Base-by-base conservation (phyloP, 2,329 filamentous ascomycete genomes). In the Leptodontidium sp. region DNA sequence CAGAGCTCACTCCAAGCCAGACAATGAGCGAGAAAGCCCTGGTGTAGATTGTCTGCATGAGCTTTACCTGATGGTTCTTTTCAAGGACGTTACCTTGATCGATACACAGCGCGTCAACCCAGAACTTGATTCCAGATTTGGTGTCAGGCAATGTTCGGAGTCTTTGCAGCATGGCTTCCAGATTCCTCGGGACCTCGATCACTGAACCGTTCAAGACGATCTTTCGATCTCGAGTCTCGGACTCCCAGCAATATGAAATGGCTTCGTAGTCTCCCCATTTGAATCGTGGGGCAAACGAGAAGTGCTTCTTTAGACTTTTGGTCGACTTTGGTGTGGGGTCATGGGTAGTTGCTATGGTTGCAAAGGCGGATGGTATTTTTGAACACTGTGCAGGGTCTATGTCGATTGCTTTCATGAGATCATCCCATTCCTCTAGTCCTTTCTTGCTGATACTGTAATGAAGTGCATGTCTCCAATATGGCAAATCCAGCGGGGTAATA, bases 41-140 rank as follows among this genome's bases (percentile, higher is more conserved):
- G 3, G 55, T 61, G 63, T 74, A 77, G 26, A 76, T 70, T 6
- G 49, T 61, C 24, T 71, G 65, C 75, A 76, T 77, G 32, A 74
- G 69, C 12, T 64, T 67, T 15, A 76, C 75, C 65, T 76, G 74
- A 12, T 70, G 61, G 53, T 71, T 72, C 43, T 69, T 69, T 65
- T 76, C 75, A 1, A 49, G 45, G 24, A 63, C 65, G 40, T 76
- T 70, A 11, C 15, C n/a, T 55, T 77, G 75, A 63, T 77, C 72
- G 35, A 76, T 75, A 59, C 74, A 75, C 12, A 64, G 49, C 3
- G 61, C 61, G 26, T 64, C 61, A 17, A 53, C 53, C 64, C 66
- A 68, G 26, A 68, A 63, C 26, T 57, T 67, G 58, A 67, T 67
- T 7, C 65, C 65, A 55, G 65, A 57, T 45, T 62, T 62, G 21